These are phyloP conservation scores for Erodium texanum DNA, from an alignment of 441 rosid species.

Conservation along the genomic window DNA sequence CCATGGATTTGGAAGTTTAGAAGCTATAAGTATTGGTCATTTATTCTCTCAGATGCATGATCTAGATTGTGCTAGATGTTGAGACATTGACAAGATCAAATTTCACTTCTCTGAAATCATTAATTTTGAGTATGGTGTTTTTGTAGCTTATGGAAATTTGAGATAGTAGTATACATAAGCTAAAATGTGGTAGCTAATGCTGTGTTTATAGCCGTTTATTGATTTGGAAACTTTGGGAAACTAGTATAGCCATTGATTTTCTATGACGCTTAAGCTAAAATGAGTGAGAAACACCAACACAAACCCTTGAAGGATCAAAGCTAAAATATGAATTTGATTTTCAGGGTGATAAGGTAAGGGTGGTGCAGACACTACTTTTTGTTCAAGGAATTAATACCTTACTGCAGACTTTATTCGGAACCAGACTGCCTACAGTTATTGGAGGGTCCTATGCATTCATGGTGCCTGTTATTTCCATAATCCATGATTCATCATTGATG, in stretches of 20 bases:
- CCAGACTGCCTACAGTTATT: constrained; percentile 83
- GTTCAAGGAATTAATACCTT: constrained; percentile 92
- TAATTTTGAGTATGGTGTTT: neutral
- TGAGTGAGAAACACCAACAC: neutral
- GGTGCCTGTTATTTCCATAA: constrained; percentile 91
- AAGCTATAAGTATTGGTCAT: too few species aligned
- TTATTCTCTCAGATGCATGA: too few species aligned
- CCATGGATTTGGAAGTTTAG: too few species aligned
- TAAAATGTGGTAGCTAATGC: too few species aligned
- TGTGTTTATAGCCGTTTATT: neutral
- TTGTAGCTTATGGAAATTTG: too few species aligned
- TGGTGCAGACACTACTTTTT: constrained; percentile 85
- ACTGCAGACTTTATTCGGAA: constrained; percentile 84
- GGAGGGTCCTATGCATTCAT: constrained; percentile 97
- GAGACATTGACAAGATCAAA: too few species aligned
- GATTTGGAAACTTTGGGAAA: neutral
- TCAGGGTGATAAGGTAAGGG: constrained; percentile 96
- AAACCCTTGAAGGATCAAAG: neutral
- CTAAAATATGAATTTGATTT: constrained; percentile 19
- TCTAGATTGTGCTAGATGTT: too few species aligned
- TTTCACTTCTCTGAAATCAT: too few species aligned
- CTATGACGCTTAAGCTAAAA: neutral
- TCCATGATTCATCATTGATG: constrained; percentile 67
- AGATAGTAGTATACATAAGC: too few species aligned
- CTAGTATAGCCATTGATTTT: neutral